Base-by-base conservation (phyloP, 176 grass and related monocot genomes). In the Olyra latifolia region DNA sequence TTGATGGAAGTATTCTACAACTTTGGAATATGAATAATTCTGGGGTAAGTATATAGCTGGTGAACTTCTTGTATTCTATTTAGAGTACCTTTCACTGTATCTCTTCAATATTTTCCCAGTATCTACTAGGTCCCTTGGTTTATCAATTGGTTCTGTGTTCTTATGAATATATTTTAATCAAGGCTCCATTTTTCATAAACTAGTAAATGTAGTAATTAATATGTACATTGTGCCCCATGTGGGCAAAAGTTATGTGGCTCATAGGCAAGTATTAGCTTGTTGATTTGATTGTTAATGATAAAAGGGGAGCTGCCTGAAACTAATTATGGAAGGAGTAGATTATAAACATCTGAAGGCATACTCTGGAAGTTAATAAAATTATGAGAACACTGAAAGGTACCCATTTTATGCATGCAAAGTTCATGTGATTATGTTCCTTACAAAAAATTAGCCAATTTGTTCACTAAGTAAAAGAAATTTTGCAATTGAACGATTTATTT, bases 21-120 rank as follows among this genome's bases (percentile, higher is more conserved):
- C 56, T 91, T 28, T 94, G 91, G 91, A 90, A 87, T 23, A 77
- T 88, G 58, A 91, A 86, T 74, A 94, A 94, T 30, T 81, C 83
- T 16, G 88, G 91, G 71, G 91, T 94, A 78, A 69, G 56, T 74
- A 23, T 71, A 16, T 79, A 58, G 48, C 60, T 19, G 29, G 43
- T 49, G 54, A 62, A 32, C 28, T 71, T 81, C 7, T 60, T 14
- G 41, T 69, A 43, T 55, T 59, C 58, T 69, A 30, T 70, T 55
- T 58, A 8, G 24, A 30, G 19, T n/a, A 70, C 12, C 6, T 49
- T 46, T 29, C 9, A 63, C 54, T 24, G 1, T 70, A 3, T 45
- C 8, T 32, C 57, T 61, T 30, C 23, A 42, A 52, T 74, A 20
- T 2, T 88, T 71, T 41, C 17, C 4, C 1, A 44, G 2, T 79